A percentile compares a stretch with the other conserved stretches of the same genome.
These are phyloP conservation scores for Fusarium udum DNA, from an alignment of 2,329 filamentous ascomycete genomes.

Conservation along the genomic window DNA sequence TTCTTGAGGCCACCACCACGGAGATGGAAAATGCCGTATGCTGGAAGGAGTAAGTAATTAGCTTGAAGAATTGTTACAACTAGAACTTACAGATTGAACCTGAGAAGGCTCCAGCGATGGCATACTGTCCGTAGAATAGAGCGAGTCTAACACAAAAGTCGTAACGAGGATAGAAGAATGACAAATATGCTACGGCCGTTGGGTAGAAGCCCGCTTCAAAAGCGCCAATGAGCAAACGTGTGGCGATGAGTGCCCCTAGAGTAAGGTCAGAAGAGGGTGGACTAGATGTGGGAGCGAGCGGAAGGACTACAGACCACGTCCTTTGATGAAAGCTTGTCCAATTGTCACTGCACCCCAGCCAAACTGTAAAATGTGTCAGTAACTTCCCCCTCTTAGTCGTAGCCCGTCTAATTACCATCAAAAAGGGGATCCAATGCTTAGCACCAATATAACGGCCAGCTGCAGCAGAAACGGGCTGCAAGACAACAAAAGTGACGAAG, in stretches of 20 bases:
- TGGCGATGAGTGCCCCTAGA: slow-evolving; percentile 39
- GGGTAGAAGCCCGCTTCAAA: slow-evolving; percentile 45
- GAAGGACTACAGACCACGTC: slow-evolving; percentile 32
- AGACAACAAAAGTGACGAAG: slow-evolving; percentile 42
- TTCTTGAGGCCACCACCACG: slow-evolving; percentile 55
- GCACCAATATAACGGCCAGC: slow-evolving; percentile 42
- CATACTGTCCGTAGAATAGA: slow-evolving; percentile 45
- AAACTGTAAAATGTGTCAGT: slow-evolving; percentile 33
- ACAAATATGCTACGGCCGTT: slow-evolving; percentile 42
- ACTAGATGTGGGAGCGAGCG: background rate
- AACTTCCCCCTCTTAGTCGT: background rate
- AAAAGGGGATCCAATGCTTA: slow-evolving; percentile 41
- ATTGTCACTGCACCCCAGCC: slow-evolving; percentile 42
- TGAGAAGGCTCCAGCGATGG: slow-evolving; percentile 42
- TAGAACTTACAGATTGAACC: slow-evolving; percentile 39
- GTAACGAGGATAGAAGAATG: slow-evolving; percentile 40
- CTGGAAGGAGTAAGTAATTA: slow-evolving; percentile 17
- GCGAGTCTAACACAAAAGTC: slow-evolving; percentile 42
- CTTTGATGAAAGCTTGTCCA: slow-evolving; percentile 40
- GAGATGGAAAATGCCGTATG: slow-evolving; percentile 44
- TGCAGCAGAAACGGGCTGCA: slow-evolving; percentile 41
- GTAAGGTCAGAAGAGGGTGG: slow-evolving; percentile 5
- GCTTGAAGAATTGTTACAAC: background rate
- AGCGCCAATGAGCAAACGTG: slow-evolving; percentile 41
- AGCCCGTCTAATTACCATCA: slow-evolving; percentile 35